phyloP scores from a whole-genome alignment of 2,329 filamentous ascomycete genomes.

The Phialophora chinensis region DNA sequence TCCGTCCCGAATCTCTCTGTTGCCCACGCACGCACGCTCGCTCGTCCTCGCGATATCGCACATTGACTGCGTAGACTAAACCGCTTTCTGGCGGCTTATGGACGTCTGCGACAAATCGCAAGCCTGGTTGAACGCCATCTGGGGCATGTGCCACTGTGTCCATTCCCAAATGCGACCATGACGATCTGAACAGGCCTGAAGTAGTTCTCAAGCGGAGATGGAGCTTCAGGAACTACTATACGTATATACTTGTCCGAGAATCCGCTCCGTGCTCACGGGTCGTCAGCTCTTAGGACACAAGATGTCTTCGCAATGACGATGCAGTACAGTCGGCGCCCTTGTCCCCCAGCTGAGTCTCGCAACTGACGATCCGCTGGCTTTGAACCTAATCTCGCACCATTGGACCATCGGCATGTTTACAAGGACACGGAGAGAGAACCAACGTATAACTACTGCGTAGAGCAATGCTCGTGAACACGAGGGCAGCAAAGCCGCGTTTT shows the following conservation, averaged over 20 bases:
- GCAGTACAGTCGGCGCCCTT: background rate
- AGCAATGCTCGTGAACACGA: background rate
- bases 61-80: slow-evolving; percentile 4
- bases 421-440: background rate
- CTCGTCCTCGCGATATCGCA: background rate
- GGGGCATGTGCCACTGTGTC: background rate
- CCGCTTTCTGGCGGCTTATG: background rate
- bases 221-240: background rate
- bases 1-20: slow-evolving; percentile 8
- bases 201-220: background rate
- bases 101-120: slow-evolving; percentile 3
- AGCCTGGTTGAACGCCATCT: background rate
- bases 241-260: background rate
- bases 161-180: background rate
- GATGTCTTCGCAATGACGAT: background rate
- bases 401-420: background rate
- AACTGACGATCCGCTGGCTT: background rate
- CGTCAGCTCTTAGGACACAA: background rate
- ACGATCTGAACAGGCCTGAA: background rate
- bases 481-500: background rate
- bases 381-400: background rate
- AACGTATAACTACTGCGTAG: background rate
- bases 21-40: background rate
- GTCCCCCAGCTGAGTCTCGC: background rate
- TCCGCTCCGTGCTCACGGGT: background rate